These are phyloP conservation scores for Chimonanthus praecox DNA, from an alignment of 164 flowering plant genomes.

Conservation along the genomic window DNA sequence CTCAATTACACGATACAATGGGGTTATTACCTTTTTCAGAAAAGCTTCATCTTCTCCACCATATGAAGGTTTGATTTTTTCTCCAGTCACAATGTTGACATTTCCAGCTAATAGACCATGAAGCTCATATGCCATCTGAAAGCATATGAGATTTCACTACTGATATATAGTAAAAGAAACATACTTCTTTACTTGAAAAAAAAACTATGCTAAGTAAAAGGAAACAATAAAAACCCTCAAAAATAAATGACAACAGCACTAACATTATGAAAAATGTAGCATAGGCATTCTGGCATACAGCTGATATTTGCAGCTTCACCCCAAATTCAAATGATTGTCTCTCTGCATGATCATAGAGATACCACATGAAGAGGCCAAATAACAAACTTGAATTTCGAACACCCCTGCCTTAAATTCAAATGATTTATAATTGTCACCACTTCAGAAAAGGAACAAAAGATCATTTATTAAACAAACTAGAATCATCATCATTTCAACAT, in stretches of 20 bases:
- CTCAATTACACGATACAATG: conserved; percentile 79
- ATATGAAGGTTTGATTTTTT: conserved; percentile 93
- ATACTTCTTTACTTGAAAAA: not conserved
- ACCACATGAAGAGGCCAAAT: not conserved
- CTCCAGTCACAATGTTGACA: conserved; percentile 95
- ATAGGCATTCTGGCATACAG: conserved; percentile 96
- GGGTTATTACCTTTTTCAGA: conserved; percentile 86
- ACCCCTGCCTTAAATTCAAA: not conserved
- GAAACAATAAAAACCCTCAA: not conserved
- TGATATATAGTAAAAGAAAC: not conserved
- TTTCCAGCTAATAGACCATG: conserved; percentile 95
- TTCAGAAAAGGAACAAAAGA: too few species aligned
- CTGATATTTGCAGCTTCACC: conserved; percentile 99
- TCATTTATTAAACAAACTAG: not conserved
- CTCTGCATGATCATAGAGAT: conserved; percentile 41
- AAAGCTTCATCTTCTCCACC: conserved; percentile 99
- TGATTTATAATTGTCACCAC: too few species aligned
- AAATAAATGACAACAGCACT: conserved; percentile 20
- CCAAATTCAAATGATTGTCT: conserved; percentile 96
- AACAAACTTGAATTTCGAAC: not conserved
- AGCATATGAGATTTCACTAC: not conserved
- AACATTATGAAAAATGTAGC: conserved; percentile 97
- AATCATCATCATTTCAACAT: not conserved
- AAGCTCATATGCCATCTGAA: conserved; percentile 98
- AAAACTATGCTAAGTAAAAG: not conserved